A percentile compares a stretch with the other conserved stretches of the same genome.
phyloP scores from a whole-genome alignment of 1,139 yeast species.

The Yamadazyma dendronema region DNA sequence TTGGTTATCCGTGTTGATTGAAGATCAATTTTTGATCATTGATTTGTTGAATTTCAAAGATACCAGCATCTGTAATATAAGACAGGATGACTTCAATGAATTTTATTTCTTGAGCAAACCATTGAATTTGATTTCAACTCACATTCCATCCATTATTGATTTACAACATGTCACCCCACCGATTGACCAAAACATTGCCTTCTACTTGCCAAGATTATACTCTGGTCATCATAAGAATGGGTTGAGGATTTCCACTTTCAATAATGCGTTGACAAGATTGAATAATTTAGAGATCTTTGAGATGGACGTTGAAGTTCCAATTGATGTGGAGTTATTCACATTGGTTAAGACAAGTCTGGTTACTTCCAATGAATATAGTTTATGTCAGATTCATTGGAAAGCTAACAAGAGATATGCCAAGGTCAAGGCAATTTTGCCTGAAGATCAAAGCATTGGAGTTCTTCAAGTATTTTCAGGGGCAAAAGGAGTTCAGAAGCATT shows the following conservation, averaged over 20 bases:
- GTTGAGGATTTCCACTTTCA: conserved; percentile 62
- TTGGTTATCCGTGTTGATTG: conserved; percentile 79
- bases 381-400: conserved; percentile 76
- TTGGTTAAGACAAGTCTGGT: conserved; percentile 52
- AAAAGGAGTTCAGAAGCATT: conserved; percentile 59
- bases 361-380: conserved; percentile 53
- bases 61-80: conserved; percentile 37
- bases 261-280: conserved; percentile 72
- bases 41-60: conserved; percentile 49
- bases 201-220: conserved; percentile 79
- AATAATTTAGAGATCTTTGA: conserved; percentile 78
- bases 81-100: conserved; percentile 34
- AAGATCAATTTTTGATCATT: conserved; percentile 75
- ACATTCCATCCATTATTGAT: conserved; percentile 73
- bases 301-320: conserved; percentile 69
- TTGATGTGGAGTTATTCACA: conserved; percentile 62
- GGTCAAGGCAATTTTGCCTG: conserved; percentile 79
- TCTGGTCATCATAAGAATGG: conserved; percentile 70
- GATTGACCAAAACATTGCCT: conserved; percentile 71
- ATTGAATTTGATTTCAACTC: conserved; percentile 72
- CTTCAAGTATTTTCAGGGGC: conserved; percentile 74
- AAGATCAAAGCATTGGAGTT: conserved; percentile 63
- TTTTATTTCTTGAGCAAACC: conserved; percentile 83
- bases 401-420: conserved; percentile 65
- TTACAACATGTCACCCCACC: conserved; percentile 89